Evolutionary conservation across 495 filamentous ascomycete species (phyloP).

Genomic region (Sabuloglossum arenarium): DNA sequence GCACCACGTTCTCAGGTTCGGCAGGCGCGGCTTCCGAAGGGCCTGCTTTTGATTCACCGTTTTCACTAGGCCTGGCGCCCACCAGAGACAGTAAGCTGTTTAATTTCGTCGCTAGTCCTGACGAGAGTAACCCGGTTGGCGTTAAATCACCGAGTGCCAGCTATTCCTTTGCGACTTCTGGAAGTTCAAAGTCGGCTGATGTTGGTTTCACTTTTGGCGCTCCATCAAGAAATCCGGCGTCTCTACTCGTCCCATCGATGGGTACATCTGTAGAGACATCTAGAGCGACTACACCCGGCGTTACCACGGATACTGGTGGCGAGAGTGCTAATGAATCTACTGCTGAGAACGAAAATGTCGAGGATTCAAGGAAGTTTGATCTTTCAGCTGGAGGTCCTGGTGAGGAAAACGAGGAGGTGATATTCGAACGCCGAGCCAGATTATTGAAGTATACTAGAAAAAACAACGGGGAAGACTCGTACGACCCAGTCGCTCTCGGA

Average conservation of each 20-base stretch:
- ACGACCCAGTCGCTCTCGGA: constrained; percentile 33
- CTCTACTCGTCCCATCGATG: constrained; percentile 9
- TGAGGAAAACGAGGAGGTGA: constrained; percentile 46
- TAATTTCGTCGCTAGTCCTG: too few relatives aligned
- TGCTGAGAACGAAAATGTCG: constrained; percentile 6
- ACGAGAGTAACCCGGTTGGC: too few relatives aligned
- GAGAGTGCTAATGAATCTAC: constrained; percentile 25
- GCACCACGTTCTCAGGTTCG: not conserved
- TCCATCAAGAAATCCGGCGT: constrained; percentile 4
- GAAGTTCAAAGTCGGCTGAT: constrained; percentile 16
- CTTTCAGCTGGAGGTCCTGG: constrained; percentile 40
- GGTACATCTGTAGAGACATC: constrained; percentile 24
- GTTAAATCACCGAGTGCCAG: too few relatives aligned
- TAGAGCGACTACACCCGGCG: constrained; percentile 39
- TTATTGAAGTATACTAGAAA: constrained; percentile 26
- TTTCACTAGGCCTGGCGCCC: too few relatives aligned
- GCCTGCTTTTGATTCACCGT: too few relatives aligned
- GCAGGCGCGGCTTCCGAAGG: constrained; percentile 5
- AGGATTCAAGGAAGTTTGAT: constrained; percentile 32
- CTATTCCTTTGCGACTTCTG: constrained; percentile 14
- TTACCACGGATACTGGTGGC: constrained; percentile 27
- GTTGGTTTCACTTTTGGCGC: constrained; percentile 2
- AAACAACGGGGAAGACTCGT: too few relatives aligned
- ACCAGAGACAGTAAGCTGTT: too few relatives aligned
- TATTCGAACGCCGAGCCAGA: constrained; percentile 42